Conservation (phyloP, 2,329 filamentous ascomycete genomes). For the Cytospora leucostoma region DNA sequence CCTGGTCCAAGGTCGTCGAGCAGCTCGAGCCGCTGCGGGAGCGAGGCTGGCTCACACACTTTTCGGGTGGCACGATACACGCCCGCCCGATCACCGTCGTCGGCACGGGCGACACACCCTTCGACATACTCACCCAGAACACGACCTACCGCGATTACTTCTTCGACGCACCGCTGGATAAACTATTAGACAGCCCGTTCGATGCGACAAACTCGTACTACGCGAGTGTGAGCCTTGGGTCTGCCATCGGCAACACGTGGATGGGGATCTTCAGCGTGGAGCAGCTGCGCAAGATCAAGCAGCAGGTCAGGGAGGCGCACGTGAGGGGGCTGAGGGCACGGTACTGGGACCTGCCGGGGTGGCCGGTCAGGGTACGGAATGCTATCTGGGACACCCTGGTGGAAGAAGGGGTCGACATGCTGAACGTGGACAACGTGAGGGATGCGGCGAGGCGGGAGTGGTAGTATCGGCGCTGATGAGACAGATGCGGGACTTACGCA, state of each 20-base stretch:
- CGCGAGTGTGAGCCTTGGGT: constrained; percentile 59
- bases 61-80: constrained; percentile 52
- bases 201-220: constrained; percentile 64
- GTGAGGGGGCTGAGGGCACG: constrained; percentile 54
- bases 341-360: constrained; percentile 62
- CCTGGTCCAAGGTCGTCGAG: constrained; percentile 53
- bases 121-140: constrained; percentile 56
- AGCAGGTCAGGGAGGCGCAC: constrained; percentile 54
- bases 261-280: constrained; percentile 43
- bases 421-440: constrained; percentile 63
- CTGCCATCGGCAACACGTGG: constrained; percentile 55
- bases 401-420: constrained; percentile 58
- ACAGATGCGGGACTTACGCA: neutral
- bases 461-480: constrained; percentile 28
- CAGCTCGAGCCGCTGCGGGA: constrained; percentile 62
- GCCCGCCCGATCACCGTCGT: constrained; percentile 66
- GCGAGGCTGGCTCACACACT: constrained; percentile 57
- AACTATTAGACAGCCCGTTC: constrained; percentile 43
- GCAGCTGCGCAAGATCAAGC: constrained; percentile 47
- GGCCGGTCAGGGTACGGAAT: constrained; percentile 57
- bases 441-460: constrained; percentile 46
- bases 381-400: constrained; percentile 57
- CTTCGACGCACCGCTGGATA: constrained; percentile 64
- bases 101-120: constrained; percentile 65
- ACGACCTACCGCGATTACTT: constrained; percentile 61